Base-by-base conservation (phyloP, 768 basidiomycete species). In the Lactarius evosmus region DNA sequence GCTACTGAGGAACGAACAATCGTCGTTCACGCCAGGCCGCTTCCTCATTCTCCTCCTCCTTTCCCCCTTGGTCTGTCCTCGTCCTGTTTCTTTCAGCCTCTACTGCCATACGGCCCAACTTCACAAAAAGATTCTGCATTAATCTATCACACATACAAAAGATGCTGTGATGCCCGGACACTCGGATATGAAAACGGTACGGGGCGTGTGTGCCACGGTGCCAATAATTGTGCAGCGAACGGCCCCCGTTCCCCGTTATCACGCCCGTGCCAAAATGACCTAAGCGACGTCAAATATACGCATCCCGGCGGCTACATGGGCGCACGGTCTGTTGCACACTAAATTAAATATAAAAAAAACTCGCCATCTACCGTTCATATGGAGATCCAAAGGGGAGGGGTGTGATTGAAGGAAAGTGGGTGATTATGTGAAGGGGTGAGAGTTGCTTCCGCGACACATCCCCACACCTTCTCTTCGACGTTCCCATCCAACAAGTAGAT, bases 1-100 rank as follows among this genome's bases (percentile, higher is more conserved):
- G 86, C 68, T 92, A 92, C 75, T 90, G 78, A 74, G 52, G n/a
- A 32, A 34, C 34, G 22, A 56, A 29, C 55, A 36, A 40, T 38
- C 14, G 32, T 30, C 22, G 6, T 5, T 40, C 2, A 49, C 19
- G n/a, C 19, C 19, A n/a, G 22, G 7, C 25, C 22, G 49, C 9
- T 4, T 19, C 3, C 61, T 25, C n/a, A n/a, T 9, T 4, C 33
- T 6, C 22, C 36, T 36, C 54, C 46, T 25, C 53, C 25, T n/a
- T 19, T 17, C 12, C 14, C 16, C 46, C 11, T 4, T 36, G 44
- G 2, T 16, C 33, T 6, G 22, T n/a, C 41, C n/a, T 22, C n/a
- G 22, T n/a, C 41, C n/a, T 22, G 8, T 14, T 49, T 49, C 12
- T n/a, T 49, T 27, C 12, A n/a, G n/a, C n/a, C n/a, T n/a, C n/a